Evolutionary conservation across 1,284 basidiomycete species (phyloP).

Genomic region (Cystobasidium sp.): DNA sequence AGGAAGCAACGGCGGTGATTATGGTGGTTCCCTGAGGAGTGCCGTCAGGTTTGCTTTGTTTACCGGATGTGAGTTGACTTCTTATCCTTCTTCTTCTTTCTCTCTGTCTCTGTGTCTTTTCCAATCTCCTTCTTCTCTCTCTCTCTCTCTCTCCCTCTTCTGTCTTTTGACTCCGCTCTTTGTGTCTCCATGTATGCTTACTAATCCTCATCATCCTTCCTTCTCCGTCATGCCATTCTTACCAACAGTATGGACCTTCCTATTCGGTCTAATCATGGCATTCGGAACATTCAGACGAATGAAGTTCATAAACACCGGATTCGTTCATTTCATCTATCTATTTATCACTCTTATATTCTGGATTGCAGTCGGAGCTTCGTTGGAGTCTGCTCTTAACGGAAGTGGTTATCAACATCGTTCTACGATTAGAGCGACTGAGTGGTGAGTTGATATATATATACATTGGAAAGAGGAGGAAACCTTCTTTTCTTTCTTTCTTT

Average conservation of each 20-base stretch:
- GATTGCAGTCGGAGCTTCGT: conserved; percentile 37
- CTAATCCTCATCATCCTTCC: not conserved
- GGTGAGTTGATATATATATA: conserved; percentile 7
- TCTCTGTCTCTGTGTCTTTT: no score
- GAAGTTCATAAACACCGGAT: conserved; percentile 40
- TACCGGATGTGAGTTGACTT: conserved; percentile 14
- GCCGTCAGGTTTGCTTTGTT: conserved; percentile 33
- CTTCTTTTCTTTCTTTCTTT: not conserved
- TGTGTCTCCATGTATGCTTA: no score
- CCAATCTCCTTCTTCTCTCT: no score
- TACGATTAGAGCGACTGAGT: conserved; percentile 36
- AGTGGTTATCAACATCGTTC: conserved; percentile 13
- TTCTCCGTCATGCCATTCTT: no score
- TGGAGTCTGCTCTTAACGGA: conserved; percentile 7
- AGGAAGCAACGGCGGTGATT: conserved; percentile 27
- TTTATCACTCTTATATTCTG: conserved; percentile 40
- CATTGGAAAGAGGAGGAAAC: not conserved
- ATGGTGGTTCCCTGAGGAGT: not conserved
- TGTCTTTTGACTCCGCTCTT: not conserved
- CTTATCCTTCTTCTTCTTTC: no score
- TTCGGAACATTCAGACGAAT: conserved; percentile 21
- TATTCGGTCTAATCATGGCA: conserved; percentile 35
- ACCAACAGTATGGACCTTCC: conserved; percentile 41
- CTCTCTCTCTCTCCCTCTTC: not conserved
- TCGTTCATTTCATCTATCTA: conserved; percentile 37